Base-by-base conservation (phyloP, 2,329 filamentous ascomycete species). In the Cadophora malorum region DNA sequence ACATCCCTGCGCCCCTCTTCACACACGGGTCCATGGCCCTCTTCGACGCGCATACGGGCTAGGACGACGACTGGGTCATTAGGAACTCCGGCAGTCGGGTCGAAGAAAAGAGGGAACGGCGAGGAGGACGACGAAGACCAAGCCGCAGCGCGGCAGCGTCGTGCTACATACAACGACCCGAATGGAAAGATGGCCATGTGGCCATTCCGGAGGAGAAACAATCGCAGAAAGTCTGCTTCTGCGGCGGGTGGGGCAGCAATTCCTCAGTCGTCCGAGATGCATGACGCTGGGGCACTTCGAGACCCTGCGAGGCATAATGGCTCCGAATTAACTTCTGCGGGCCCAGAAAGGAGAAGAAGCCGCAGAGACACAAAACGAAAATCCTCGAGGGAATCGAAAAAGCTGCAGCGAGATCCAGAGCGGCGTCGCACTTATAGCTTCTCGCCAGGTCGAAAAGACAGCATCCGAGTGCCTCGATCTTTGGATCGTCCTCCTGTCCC, bases 161-260 rank as follows among this genome's bases (percentile, higher is more conserved):
- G 49, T 63, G 45, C 58, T 38, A 65, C 64, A 55, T 38, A 61
- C 62, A 58, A 71, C 38, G 63, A 70, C 65, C 67, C 70, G 66
- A 68, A 76, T 75, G 74, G 74, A 73, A 78, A 72, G 61, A 95
- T 95, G 92, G 88, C 90, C 78, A 83, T 94, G 80, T 96, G 93
- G 93, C 92, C 90, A 70, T 97, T 96, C 80, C 85, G 90, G 80
- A 89, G 90, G 76, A 90, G 86, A 81, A 90, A 86, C 80, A 90
- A 88, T 80, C 89, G 89, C 80, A 88, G 83, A 80, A 83, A 84
- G 76, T 79, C 83, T 71, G 62, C 58, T 76, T 79, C 83, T 71
- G 63, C 59, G 56, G 80, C 82, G 69, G 81, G 81, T 73, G 87
- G 79, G 85, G 84, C 74, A 85, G 84, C 73, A 80, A 86, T 72